phyloP scores from a whole-genome alignment of 352 stramenopile genomes.

The Blastocystis sp. region DNA sequence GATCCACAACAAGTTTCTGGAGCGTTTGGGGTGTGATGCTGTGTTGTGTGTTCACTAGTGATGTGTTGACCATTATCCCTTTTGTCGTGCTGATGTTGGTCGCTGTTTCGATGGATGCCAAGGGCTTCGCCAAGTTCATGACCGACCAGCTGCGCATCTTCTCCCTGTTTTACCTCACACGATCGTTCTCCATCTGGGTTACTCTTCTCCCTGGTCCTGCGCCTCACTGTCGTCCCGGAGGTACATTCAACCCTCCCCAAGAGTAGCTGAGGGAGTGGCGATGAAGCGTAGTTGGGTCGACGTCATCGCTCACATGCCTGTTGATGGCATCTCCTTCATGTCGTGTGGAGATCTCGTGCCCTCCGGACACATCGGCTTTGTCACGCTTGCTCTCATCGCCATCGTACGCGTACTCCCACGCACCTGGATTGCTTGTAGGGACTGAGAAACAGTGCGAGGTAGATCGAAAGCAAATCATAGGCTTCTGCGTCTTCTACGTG shows the following conservation, averaged over 20 bases:
- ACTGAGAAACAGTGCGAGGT: background rate
- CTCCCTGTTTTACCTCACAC: slow-evolving; percentile 48
- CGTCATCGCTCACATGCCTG: slow-evolving; percentile 39
- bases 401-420: slow-evolving; percentile 13
- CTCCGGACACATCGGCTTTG: slow-evolving; percentile 53
- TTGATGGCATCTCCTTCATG: slow-evolving; percentile 44
- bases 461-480: background rate
- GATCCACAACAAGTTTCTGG: slow-evolving; percentile 19
- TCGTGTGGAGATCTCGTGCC: slow-evolving; percentile 57
- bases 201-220: slow-evolving; percentile 51
- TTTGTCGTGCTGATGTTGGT: slow-evolving; percentile 21
- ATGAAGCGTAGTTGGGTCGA: slow-evolving; percentile 38
- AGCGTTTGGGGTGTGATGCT: background rate
- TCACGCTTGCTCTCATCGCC: background rate
- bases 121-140: background rate
- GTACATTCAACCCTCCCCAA: slow-evolving; percentile 18
- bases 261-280: background rate
- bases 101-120: background rate
- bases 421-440: background rate
- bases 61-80: slow-evolving; percentile 37
- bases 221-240: slow-evolving; percentile 29
- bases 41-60: background rate
- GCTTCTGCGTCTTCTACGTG: slow-evolving; percentile 10
- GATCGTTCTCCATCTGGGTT: slow-evolving; percentile 8
- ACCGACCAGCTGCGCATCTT: slow-evolving; percentile 5